A percentile compares a stretch with the other conserved stretches of the same genome.
Conservation (phyloP, 495 filamentous ascomycete genomes). For the Neurospora sp. region DNA sequence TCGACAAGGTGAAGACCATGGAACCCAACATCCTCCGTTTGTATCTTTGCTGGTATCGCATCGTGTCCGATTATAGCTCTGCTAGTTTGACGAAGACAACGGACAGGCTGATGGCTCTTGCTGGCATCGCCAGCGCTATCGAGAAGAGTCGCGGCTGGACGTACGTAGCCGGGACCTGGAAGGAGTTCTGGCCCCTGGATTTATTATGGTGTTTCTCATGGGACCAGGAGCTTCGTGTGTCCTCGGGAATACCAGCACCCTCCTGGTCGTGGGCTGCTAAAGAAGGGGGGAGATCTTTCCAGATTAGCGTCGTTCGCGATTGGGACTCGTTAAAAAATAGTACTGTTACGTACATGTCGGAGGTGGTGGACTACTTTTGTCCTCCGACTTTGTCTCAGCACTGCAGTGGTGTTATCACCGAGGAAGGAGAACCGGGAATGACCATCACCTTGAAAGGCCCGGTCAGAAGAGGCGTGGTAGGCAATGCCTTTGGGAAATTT, state of each 20-base stretch:
- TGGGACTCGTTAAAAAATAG: rapidly evolving
- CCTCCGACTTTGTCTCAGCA: not conserved
- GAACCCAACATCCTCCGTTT: not conserved
- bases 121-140: not conserved
- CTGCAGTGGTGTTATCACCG: not conserved
- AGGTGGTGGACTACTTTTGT: not conserved
- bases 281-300: not conserved
- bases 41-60: not conserved
- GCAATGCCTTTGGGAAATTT: not conserved
- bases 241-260: not conserved
- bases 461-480: not conserved
- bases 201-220: not conserved
- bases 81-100: not conserved
- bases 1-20: not conserved
- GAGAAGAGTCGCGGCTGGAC: not conserved
- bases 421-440: not conserved
- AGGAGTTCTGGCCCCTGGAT: not conserved
- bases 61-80: not conserved
- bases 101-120: not conserved
- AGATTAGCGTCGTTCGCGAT: not conserved
- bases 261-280: not conserved
- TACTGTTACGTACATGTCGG: not conserved
- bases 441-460: not conserved
- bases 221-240: not conserved
- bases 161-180: not conserved